Conservation (phyloP, 83 land plant genomes). For the Isoetes engelmannii region DNA sequence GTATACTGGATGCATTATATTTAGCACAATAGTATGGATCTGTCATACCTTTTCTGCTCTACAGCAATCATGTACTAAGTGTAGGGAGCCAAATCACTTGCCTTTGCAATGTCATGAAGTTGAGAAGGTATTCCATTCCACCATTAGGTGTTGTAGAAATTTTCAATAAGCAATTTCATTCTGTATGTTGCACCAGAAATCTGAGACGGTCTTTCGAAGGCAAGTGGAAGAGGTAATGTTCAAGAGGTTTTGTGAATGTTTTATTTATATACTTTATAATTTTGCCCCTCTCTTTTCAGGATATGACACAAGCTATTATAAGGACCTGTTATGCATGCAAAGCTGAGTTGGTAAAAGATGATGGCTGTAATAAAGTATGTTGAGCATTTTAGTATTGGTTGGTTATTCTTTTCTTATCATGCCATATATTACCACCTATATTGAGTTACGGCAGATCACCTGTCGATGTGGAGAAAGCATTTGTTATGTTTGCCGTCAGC, state of each 20-base stretch:
- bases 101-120: constrained; percentile 37
- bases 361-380: constrained; percentile 42
- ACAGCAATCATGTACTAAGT: constrained; percentile 35
- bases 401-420: no score
- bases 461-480: no score
- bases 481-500: no score
- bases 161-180: background rate
- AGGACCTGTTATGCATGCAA: constrained; percentile 35
- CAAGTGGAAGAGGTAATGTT: constrained; percentile 38
- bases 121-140: constrained; percentile 23
- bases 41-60: background rate
- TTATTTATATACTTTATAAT: background rate
- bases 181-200: constrained; percentile 17
- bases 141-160: background rate
- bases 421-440: no score
- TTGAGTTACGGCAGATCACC: no score
- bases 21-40: background rate
- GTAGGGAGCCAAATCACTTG: constrained; percentile 34
- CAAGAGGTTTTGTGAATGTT: background rate
- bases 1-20: constrained; percentile 14
- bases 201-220: constrained; percentile 30
- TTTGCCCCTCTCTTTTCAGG: constrained; percentile 17
- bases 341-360: constrained; percentile 35
- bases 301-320: constrained; percentile 37
- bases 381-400: background rate